phyloP scores from a whole-genome alignment of 2,329 filamentous ascomycete species.

The Zasmidium angulare region DNA sequence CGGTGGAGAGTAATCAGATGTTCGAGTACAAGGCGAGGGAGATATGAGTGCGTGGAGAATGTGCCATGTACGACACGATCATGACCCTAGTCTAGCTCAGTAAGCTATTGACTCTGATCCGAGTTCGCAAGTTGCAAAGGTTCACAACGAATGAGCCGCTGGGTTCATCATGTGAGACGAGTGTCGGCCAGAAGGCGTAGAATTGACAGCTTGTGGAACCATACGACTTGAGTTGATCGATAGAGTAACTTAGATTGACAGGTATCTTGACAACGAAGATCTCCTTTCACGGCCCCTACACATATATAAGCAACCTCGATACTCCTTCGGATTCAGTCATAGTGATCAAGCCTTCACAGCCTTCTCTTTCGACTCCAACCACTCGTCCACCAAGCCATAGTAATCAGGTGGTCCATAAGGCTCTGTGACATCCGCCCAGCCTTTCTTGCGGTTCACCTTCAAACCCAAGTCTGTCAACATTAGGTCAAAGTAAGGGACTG shows the following conservation, averaged over 20 bases:
- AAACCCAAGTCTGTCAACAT: conserved; percentile 67
- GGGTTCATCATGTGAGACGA: too few relatives aligned
- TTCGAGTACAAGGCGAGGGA: conserved; percentile 35
- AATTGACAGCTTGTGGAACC: too few relatives aligned
- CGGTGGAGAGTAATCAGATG: conserved; percentile 58
- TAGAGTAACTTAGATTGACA: background rate
- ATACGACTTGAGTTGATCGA: too few relatives aligned
- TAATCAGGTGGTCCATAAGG: conserved; percentile 64
- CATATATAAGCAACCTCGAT: background rate
- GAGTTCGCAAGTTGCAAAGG: too few relatives aligned
- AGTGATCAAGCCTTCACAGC: conserved; percentile 9
- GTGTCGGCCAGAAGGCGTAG: too few relatives aligned
- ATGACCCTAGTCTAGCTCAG: too few relatives aligned
- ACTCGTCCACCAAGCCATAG: conserved; percentile 54
- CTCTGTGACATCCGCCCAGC: conserved; percentile 53
- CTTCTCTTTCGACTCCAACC: conserved; percentile 31
- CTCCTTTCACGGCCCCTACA: background rate
- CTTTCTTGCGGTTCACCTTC: conserved; percentile 54
- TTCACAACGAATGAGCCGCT: too few relatives aligned
- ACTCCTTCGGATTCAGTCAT: background rate
- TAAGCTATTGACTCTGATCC: too few relatives aligned
- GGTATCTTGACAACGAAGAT: background rate
- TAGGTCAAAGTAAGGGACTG: conserved; percentile 70
- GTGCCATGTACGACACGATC: background rate
- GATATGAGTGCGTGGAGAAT: conserved; percentile 5